Evolutionary conservation across 2,329 filamentous ascomycete species (phyloP), one percentile per base, ranked within the genome.

Genomic region (Macroventuria anomochaeta): DNA sequence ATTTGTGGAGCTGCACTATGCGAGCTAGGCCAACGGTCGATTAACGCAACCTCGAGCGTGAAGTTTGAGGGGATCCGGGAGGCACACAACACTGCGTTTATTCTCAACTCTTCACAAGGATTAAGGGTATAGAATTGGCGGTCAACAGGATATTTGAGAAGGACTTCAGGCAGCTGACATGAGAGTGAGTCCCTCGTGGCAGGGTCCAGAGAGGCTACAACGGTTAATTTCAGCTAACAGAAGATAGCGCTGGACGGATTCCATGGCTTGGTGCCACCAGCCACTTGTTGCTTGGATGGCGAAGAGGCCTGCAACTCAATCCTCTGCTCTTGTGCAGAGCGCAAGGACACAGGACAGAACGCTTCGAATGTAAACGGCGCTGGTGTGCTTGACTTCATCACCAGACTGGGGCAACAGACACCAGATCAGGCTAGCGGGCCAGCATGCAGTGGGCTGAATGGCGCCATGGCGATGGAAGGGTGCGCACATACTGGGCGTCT

Each of bases 391-490:
- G 33, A 34, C n/a, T 32, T 21, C 43, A 54, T 54, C 44, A 60
- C 54, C 43, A 60, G 57, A 60, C 50, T 26, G 43, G 46, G 34
- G 44, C 57, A 57, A 32, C 39, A 29, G 50, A n/a, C 39, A 31
- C 44, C 55, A 11, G 48, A 53, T 50, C 28, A 21, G 51, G 58
- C 52, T 61, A 58, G 54, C 41, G 46, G 38, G 28, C 41, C 46
- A 46, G 38, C 42, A 25, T 46, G 51, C 55, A 47, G 34, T 38
- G 51, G 36, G 38, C 43, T 39, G 38, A 13, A 49, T 51, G 51
- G 50, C 53, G 57, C 49, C 41, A 51, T 46, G 55, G 47, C 48
- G 47, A 46, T 46, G 50, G 49, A 18, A 41, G 38, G 25, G 36
- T 43, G 42, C 25, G 38, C 36, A 39, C 40, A n/a, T 34, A 21